Percentiles rank a stretch among this genome's conserved stretches.
phyloP scores from a whole-genome alignment of 257 asterid genomes.

The Ilex aquifolium region DNA sequence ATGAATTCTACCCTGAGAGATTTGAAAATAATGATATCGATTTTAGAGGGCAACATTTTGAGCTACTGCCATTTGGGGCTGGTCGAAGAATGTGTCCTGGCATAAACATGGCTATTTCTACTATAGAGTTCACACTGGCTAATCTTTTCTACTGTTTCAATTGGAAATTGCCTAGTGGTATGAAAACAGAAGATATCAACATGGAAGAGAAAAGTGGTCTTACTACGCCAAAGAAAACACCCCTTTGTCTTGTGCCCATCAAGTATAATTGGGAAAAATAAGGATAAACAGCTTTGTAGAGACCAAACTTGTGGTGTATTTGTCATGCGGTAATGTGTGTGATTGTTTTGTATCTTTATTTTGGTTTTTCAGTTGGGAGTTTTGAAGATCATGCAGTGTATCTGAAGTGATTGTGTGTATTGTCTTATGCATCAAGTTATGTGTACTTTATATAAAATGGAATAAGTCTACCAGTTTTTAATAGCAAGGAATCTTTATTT shows the following conservation, averaged over 20 bases:
- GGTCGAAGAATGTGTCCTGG: conserved; percentile 22
- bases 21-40: conserved; percentile 9
- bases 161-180: conserved; percentile 20
- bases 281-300: not conserved
- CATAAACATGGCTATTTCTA: conserved; percentile 5
- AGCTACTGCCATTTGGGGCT: conserved; percentile 27
- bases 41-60: conserved; percentile 22
- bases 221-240: conserved; percentile 12
- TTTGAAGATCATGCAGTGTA: no score
- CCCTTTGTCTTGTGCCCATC: conserved; percentile 5
- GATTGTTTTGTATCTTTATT: no score
- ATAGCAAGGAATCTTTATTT: no score
- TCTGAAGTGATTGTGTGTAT: no score
- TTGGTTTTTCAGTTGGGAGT: no score
- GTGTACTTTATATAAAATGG: no score
- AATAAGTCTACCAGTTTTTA: no score
- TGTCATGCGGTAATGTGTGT: no score
- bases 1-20: conserved; percentile 17
- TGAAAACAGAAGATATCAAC: conserved; percentile 12
- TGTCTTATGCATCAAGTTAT: no score
- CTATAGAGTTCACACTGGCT: conserved; percentile 21
- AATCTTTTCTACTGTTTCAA: conserved; percentile 19
- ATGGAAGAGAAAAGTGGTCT: conserved; percentile 23
- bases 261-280: not conserved
- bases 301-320: not conserved